Base-by-base conservation (phyloP, 345 rosid species). In the Mallotus nudiflorus region DNA sequence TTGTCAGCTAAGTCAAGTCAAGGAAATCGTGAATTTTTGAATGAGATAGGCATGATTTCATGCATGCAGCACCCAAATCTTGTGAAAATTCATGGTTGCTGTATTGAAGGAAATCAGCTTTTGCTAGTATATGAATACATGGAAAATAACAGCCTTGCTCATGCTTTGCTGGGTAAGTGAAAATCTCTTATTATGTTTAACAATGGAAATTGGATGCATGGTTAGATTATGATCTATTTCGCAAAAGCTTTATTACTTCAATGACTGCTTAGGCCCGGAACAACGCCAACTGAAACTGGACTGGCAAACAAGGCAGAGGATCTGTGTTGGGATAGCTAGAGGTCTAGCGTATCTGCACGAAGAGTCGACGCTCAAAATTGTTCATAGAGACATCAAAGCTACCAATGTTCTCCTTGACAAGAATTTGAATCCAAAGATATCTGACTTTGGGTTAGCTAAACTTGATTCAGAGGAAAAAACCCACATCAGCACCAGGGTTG, bases 21-120 rank as follows among this genome's bases (percentile, higher is more conserved):
- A 25, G 75, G 75, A 46, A 72, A 72, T 25, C 75, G 70, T 10
- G 70, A 72, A 22, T 72, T 72, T 24, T 55, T 72, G 50, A 72
- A 65, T 29, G 75, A 72, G 48, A 72, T 72, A 24, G 75, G 75
- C 39, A 19, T 55, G 65, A 65, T 72, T 55, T 54, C 70, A 2
- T 45, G 65, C 16, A 1, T 64, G 24, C 75, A 65, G 14, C 75
- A 72, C 46, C 75, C 70, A 20, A 66, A 72, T 56, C 75, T 72
- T 33, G 70, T 65, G 11, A 72, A 72, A 49, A 64, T 72, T 0
- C 48, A 65, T 25, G 75, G 75, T 0, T 72, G 75, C 9, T 72
- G 70, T 13, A 46, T 72, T 14, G 65, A 72, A 33, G 70, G 58
- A 33, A 33, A 57, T 65, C 75, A 72, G 29, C 25, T 72, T 2